Conservation (phyloP, 2,329 filamentous ascomycete species). For the Beauveria medogensis region DNA sequence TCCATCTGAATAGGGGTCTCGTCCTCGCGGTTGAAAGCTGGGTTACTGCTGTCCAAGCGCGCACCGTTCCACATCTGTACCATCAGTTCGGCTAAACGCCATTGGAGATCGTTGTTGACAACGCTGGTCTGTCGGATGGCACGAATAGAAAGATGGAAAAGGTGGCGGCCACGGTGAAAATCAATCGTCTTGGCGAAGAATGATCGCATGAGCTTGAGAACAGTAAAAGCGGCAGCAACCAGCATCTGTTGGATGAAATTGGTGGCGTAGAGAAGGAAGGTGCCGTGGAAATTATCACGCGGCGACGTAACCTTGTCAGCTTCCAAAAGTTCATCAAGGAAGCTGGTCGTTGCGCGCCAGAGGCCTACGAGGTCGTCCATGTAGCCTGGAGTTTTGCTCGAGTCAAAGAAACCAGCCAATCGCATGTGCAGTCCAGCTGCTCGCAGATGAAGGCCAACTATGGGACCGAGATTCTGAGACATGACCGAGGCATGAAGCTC, state of each 20-base stretch:
- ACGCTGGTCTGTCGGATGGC: slow-evolving; percentile 67
- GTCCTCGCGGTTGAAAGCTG: slow-evolving; percentile 41
- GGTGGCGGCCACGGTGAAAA: slow-evolving; percentile 54
- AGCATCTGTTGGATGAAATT: slow-evolving; percentile 82
- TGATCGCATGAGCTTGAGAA: slow-evolving; percentile 71
- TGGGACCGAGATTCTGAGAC: slow-evolving; percentile 48
- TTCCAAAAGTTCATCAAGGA: slow-evolving; percentile 57
- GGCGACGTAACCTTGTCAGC: slow-evolving; percentile 41
- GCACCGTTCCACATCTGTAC: slow-evolving; percentile 77
- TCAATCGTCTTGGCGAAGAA: slow-evolving; percentile 69
- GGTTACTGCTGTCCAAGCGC: slow-evolving; percentile 41
- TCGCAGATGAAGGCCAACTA: slow-evolving; percentile 59
- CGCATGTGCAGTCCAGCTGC: slow-evolving; percentile 69
- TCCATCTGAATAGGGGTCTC: slow-evolving; percentile 47
- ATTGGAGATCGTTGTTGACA: slow-evolving; percentile 69
- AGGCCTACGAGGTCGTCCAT: slow-evolving; percentile 67
- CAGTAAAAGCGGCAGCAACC: slow-evolving; percentile 68
- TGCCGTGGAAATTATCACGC: slow-evolving; percentile 37
- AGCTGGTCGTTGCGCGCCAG: slow-evolving; percentile 62
- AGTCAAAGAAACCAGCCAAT: slow-evolving; percentile 74
- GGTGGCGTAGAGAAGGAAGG: slow-evolving; percentile 56
- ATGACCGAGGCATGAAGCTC: slow-evolving; percentile 55
- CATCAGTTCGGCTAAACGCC: slow-evolving; percentile 75
- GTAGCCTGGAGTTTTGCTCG: slow-evolving; percentile 62
- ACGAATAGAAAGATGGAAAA: slow-evolving; percentile 64